Conservation (phyloP, 768 basidiomycete species). For the Termitomyces titanicus region DNA sequence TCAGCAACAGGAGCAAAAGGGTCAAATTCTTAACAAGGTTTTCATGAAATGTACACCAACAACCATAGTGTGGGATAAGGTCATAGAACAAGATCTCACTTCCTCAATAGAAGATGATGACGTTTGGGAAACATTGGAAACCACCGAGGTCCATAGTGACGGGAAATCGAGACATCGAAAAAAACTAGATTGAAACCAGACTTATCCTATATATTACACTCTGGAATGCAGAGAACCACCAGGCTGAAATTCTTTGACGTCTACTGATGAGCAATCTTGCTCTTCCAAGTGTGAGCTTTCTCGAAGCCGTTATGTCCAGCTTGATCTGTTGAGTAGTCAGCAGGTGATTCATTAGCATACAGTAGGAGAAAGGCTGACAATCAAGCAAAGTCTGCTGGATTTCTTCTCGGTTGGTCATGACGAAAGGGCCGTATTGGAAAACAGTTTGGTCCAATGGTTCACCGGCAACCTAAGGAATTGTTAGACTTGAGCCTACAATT, state of each 20-base stretch:
- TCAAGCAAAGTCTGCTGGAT: slow-evolving; percentile 81
- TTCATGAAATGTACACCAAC: slow-evolving; percentile 65
- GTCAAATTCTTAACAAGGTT: slow-evolving; percentile 57
- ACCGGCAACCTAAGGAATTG: slow-evolving; percentile 58
- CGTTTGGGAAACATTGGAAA: slow-evolving; percentile 66
- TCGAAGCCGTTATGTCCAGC: slow-evolving; percentile 86
- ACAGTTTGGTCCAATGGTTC: slow-evolving; percentile 89
- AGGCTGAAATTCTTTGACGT: not conserved
- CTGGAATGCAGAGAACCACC: not conserved
- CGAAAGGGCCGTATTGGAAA: slow-evolving; percentile 84
- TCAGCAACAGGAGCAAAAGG: slow-evolving; percentile 50
- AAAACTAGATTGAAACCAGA: slow-evolving; percentile 14
- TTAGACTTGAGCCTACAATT: not conserved
- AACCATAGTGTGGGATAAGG: slow-evolving; percentile 58
- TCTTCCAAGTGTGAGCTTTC: slow-evolving; percentile 83
- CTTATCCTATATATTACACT: too few relatives aligned
- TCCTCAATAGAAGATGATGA: slow-evolving; percentile 44
- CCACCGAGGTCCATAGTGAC: slow-evolving; percentile 37
- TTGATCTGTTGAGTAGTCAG: slow-evolving; percentile 47
- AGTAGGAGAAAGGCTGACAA: slow-evolving; percentile 42
- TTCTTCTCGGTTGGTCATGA: slow-evolving; percentile 79
- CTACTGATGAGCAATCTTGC: slow-evolving; percentile 60
- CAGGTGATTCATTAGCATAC: not conserved
- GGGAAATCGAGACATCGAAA: slow-evolving; percentile 19
- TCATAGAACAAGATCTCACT: slow-evolving; percentile 11